A percentile compares a stretch with the other conserved stretches of the same genome.
Evolutionary conservation across 202 grass and related monocot genomes (phyloP).

Genomic region (Bolboschoenoplectus hybrid): DNA sequence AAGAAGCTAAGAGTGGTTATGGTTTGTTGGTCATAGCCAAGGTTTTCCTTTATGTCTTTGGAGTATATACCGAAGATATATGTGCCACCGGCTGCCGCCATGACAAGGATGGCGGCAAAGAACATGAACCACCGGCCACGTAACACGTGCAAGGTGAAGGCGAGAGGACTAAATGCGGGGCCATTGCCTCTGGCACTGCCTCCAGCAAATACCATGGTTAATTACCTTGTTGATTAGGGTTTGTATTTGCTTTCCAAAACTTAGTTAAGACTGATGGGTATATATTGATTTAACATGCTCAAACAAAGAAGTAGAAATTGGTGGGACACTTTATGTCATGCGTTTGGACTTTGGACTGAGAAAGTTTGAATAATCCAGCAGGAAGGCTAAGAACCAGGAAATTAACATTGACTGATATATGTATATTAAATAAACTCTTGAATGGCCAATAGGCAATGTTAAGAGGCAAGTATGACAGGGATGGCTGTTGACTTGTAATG

Average conservation of each 20-base stretch:
- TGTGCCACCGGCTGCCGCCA: slow-evolving; percentile 63
- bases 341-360: slow-evolving; percentile 14
- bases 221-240: slow-evolving; percentile 12
- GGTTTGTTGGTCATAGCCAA: slow-evolving; percentile 65
- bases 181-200: slow-evolving; percentile 10
- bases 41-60: slow-evolving; percentile 67
- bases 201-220: slow-evolving; percentile 42
- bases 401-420: background rate
- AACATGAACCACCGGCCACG: slow-evolving; percentile 71
- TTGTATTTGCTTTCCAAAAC: slow-evolving; percentile 15
- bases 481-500: slow-evolving; percentile 28
- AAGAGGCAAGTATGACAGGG: slow-evolving; percentile 12
- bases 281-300: slow-evolving; percentile 14
- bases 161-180: slow-evolving; percentile 28
- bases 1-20: slow-evolving; percentile 78
- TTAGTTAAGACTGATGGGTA: slow-evolving; percentile 20
- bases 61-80: slow-evolving; percentile 81
- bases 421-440: background rate
- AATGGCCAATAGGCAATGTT: slow-evolving; percentile 7
- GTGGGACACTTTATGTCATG: slow-evolving; percentile 12
- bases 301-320: background rate
- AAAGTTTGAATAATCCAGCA: slow-evolving; percentile 23
- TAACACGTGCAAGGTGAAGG: slow-evolving; percentile 47
- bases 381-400: background rate
- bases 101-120: slow-evolving; percentile 70